These are phyloP conservation scores for Lagenidium giganteum DNA, from an alignment of 352 stramenopile genomes.

Conservation along the genomic window DNA sequence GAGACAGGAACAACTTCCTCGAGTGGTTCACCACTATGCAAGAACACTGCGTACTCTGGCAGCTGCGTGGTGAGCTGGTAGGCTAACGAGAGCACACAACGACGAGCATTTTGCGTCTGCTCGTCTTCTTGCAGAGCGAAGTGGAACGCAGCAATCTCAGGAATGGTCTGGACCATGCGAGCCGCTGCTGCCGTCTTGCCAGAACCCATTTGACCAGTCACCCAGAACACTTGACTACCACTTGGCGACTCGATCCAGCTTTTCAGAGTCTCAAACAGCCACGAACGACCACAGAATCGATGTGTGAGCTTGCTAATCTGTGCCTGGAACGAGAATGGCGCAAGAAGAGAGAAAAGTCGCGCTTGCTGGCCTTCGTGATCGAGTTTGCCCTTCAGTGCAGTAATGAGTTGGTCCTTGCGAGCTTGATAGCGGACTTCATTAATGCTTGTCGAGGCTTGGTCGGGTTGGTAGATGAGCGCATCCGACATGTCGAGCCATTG, in stretches of 20 bases:
- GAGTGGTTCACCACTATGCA: constrained; percentile 62
- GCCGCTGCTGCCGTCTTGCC: constrained; percentile 63
- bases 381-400: constrained; percentile 47
- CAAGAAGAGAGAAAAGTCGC: constrained; percentile 54
- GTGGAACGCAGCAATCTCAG: constrained; percentile 71
- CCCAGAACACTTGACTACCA: constrained; percentile 55
- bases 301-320: constrained; percentile 71
- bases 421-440: constrained; percentile 51
- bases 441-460: constrained; percentile 12
- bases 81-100: constrained; percentile 61
- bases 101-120: constrained; percentile 58
- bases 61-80: constrained; percentile 78
- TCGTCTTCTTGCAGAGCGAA: constrained; percentile 71
- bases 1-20: constrained; percentile 77
- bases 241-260: constrained; percentile 34
- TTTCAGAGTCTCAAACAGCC: constrained; percentile 46
- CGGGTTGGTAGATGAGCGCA: constrained; percentile 40
- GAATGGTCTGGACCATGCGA: constrained; percentile 56
- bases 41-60: constrained; percentile 53
- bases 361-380: constrained; percentile 74
- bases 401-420: constrained; percentile 46
- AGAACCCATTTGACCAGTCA: constrained; percentile 62
- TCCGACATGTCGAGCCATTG: constrained; percentile 79
- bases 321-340: constrained; percentile 66
- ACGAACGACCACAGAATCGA: constrained; percentile 52